Percentiles rank a stretch among this genome's conserved stretches.
These are phyloP conservation scores for Parathielavia appendiculata DNA, from an alignment of 495 filamentous ascomycete genomes.

Conservation along the genomic window DNA sequence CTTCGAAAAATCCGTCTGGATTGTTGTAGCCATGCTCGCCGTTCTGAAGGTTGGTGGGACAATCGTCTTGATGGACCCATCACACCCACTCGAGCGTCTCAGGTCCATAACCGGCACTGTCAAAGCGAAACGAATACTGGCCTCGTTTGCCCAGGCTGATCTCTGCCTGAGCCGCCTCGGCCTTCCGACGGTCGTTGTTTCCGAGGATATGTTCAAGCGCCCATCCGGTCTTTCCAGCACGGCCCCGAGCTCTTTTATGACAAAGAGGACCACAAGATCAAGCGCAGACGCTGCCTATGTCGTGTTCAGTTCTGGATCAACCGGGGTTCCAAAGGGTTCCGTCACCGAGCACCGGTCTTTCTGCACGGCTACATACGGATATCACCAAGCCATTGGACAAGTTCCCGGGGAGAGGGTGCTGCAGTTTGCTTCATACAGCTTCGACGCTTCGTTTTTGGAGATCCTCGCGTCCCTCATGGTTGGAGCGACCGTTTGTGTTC, in stretches of 20 bases:
- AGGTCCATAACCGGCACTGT: not conserved
- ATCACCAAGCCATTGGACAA: slow-evolving; percentile 6
- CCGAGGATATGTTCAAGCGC: not conserved
- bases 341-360: slow-evolving; percentile 7
- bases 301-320: slow-evolving; percentile 58
- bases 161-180: slow-evolving; percentile 3
- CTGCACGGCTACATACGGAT: not conserved
- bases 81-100: slow-evolving; percentile 46
- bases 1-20: slow-evolving; percentile 48
- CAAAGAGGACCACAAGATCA: not conserved
- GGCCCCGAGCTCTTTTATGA: slow-evolving; percentile 14
- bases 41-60: slow-evolving; percentile 42
- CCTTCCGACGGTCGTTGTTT: slow-evolving; percentile 8
- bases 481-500: slow-evolving; percentile 28
- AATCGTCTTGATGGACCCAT: slow-evolving; percentile 50
- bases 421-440: slow-evolving; percentile 55
- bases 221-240: not conserved
- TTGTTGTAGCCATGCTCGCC: slow-evolving; percentile 40
- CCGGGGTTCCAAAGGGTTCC: slow-evolving; percentile 47
- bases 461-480: slow-evolving; percentile 50
- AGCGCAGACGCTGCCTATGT: slow-evolving; percentile 37
- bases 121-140: slow-evolving; percentile 9
- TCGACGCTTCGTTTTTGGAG: slow-evolving; percentile 52
- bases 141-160: slow-evolving; percentile 5
- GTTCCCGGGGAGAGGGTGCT: slow-evolving; percentile 36